Evolutionary conservation across 2,329 filamentous ascomycete genomes (phyloP).

Genomic region (Ilyonectria sp.): DNA sequence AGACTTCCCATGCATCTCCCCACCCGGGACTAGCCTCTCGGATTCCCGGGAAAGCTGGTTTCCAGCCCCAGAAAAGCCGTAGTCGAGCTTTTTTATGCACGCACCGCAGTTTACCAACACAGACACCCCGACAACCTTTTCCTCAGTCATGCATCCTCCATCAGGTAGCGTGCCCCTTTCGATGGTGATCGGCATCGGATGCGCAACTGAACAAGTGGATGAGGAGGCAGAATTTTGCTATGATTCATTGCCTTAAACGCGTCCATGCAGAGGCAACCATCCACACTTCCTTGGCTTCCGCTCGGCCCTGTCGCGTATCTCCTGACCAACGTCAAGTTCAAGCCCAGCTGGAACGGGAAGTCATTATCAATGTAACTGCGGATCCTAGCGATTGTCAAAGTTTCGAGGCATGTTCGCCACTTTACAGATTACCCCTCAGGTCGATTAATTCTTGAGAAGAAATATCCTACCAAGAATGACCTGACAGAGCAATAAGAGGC

Average conservation of each 20-base stretch:
- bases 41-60: constrained; percentile 22
- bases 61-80: constrained; percentile 16
- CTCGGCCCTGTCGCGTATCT: constrained; percentile 7
- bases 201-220: constrained; percentile 14
- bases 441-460: background rate
- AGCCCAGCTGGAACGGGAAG: background rate
- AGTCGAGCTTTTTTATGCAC: constrained; percentile 21
- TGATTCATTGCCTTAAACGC: constrained; percentile 25
- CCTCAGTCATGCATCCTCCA: constrained; percentile 26
- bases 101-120: constrained; percentile 22
- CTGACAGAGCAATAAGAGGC: constrained; percentile 6
- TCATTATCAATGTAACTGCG: constrained; percentile 15
- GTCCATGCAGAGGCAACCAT: constrained; percentile 17
- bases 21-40: constrained; percentile 20
- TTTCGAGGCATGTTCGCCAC: constrained; percentile 8
- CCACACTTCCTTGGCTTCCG: constrained; percentile 10
- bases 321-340: constrained; percentile 1
- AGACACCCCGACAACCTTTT: constrained; percentile 26
- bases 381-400: constrained; percentile 12
- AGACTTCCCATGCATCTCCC: constrained; percentile 15
- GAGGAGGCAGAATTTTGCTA: constrained; percentile 18
- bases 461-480: constrained; percentile 14
- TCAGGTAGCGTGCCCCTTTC: constrained; percentile 25
- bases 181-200: constrained; percentile 28
- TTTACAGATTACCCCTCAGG: background rate